Base-by-base conservation (phyloP, 164 flowering plant genomes). In the Kingdonia uniflora region DNA sequence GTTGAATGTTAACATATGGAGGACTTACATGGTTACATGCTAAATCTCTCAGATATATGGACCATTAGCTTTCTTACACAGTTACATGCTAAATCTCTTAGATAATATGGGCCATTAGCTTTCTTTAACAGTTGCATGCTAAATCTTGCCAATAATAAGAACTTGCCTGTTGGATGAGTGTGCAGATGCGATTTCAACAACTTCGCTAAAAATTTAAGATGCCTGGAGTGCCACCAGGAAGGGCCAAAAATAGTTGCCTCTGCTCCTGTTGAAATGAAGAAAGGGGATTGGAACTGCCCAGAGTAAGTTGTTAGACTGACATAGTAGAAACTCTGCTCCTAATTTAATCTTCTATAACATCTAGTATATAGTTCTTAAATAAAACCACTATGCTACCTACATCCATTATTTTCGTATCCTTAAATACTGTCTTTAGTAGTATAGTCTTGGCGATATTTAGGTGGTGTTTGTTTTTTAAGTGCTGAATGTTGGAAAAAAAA, bases 231-330 rank as follows among this genome's bases (percentile, higher is more conserved):
- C 72, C 65, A 62, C 52, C 67, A 73, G 45, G 80, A 78, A 29
- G 84, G 77, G 14, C 87, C 91, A 10, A 73, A 68, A 65, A 76
- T 63, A 66, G 67, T 59, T 38, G 16, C 51, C 45, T 51, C 15
- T 43, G 61, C 50, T 51, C 70, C 65, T 7, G 50, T 60, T 43
- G 79, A 77, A 70, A 83, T 71, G 87, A 83, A 85, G 74, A 73
- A 72, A 66, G 97, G 97, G 41, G 97, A 88, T 58, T 88, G 95
- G 97, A 71, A 64, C 50, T 88, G 97, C 58, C 68, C 79, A 41
- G 46, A 70, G 97, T 88, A 72, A 75, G 79, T 71, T 14, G 35
- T 29, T n/a, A n/a, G n/a, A n/a, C n/a, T 3, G 35, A 29, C 35
- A 3, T 8, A 29, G 35, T 29, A 29, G 35, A 29, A 29, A 29